Conservation (phyloP, 1,284 basidiomycete genomes). For the Tremellales sp. region DNA sequence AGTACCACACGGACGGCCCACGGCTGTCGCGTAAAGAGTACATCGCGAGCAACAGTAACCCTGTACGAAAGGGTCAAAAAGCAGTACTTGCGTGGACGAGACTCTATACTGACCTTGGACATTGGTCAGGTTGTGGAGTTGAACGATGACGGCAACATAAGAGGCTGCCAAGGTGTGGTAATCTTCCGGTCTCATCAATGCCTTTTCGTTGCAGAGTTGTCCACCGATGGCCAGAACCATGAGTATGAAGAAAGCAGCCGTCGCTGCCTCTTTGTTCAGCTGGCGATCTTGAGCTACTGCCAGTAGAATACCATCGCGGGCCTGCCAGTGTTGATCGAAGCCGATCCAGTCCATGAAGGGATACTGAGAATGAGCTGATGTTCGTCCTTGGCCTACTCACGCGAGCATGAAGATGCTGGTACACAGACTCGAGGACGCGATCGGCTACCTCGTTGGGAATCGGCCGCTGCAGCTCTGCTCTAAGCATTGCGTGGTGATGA, state of each 20-base stretch:
- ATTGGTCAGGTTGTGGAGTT: conserved; percentile 22
- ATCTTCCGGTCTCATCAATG: conserved; percentile 12
- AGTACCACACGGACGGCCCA: conserved; percentile 23
- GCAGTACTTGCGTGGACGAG: background rate
- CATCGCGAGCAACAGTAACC: conserved; percentile 18
- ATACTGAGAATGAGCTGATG: conserved; percentile 8
- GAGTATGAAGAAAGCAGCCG: conserved; percentile 21
- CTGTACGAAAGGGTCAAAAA: conserved; percentile 5
- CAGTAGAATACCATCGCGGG: conserved; percentile 9
- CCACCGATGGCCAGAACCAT: conserved; percentile 20
- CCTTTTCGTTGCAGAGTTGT: conserved; percentile 11
- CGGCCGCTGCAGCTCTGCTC: conserved; percentile 2
- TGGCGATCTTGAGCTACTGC: conserved; percentile 9
- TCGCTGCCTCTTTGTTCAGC: conserved; percentile 8
- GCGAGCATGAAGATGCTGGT: conserved; percentile 14
- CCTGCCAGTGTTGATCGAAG: conserved; percentile 20
- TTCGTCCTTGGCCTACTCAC: conserved; percentile 5
- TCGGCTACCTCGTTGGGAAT: conserved; percentile 4
- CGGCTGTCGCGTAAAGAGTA: conserved; percentile 22
- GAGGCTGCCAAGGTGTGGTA: conserved; percentile 18
- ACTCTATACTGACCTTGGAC: conserved; percentile 19
- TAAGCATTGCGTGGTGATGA: background rate
- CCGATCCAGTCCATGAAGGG: conserved; percentile 26
- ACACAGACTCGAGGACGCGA: conserved; percentile 11
- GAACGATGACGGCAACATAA: conserved; percentile 18